Evolutionary conservation across 371 early-diverging fungal genomes (phyloP), one percentile per base, ranked within the genome.

Genomic region (Mortierella sp.): DNA sequence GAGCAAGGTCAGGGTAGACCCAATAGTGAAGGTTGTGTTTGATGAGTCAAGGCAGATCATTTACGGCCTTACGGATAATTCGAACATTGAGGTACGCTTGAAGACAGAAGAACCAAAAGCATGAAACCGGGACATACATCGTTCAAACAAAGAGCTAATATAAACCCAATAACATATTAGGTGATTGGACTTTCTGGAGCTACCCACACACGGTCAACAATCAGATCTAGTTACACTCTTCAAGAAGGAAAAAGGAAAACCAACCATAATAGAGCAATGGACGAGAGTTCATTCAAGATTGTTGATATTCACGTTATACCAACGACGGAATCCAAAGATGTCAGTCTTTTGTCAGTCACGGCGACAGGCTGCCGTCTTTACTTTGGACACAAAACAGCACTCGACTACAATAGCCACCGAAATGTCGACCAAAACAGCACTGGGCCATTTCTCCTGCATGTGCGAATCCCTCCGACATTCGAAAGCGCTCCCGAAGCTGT

Each of bases 31-130:
- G 28, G 72, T 95, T 62, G 89, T 86, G 0, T 75, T 94, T 43
- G 96, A 97, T 68, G 84, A 90, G 56, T 84, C 87, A 29, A 87
- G 96, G 31, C 89, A 91, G 43, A 71, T 92, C 4, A 76, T 96
- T 23, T 97, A 96, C 61, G 85, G 91, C 4, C 82, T 95, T 8
- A 84, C 89, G 2, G 83, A 89, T 64, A 84, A 86, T 22, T 91
- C 91, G 17, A 86, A 84, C n/a, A 90, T 97, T 40, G 90, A 92
- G 75, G 94, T 94, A 61, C 17, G 35, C 26, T 22, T 57, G 12
- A 15, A 55, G 40, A 40, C 40, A 40, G 15, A 28, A 55, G 29
- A 55, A 55, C 2, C 8, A 28, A 28, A 31, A 31, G 7, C 5
- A 7, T 7, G 54, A 54, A 23, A 6, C 0, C 4, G 7, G 12